Evolutionary conservation across 306 rosid genomes (phyloP).

Genomic region (Psophocarpus tetragonolobus): DNA sequence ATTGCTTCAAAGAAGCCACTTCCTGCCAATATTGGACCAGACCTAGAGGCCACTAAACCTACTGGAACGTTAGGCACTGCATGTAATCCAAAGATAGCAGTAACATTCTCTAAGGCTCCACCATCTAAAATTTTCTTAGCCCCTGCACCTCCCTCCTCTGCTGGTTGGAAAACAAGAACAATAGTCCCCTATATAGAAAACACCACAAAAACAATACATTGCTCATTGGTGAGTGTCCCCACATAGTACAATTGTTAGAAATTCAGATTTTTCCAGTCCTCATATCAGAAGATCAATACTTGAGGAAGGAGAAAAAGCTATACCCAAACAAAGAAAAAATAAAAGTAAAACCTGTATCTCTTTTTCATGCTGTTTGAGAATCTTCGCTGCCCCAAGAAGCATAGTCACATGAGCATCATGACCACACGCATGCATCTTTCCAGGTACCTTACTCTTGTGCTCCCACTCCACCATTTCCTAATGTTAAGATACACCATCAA

Average conservation of each 20-base stretch:
- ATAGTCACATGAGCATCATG: constrained; percentile 78
- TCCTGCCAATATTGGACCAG: constrained; percentile 74
- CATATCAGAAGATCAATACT: no score
- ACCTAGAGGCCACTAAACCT: constrained; percentile 60
- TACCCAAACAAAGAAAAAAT: no score
- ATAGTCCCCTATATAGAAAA: constrained; percentile 72
- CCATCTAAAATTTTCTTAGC: constrained; percentile 58
- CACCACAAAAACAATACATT: no score
- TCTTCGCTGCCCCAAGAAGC: constrained; percentile 81
- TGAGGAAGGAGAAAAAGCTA: background rate
- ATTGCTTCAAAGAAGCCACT: constrained; percentile 78
- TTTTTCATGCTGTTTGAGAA: constrained; percentile 63
- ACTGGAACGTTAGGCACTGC: constrained; percentile 45
- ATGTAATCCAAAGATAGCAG: constrained; percentile 80
- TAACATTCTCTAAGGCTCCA: constrained; percentile 65
- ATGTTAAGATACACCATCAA: background rate
- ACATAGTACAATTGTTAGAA: no score
- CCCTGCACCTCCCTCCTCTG: constrained; percentile 90
- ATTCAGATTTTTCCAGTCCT: no score
- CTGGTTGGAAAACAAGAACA: constrained; percentile 91
- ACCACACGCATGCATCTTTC: constrained; percentile 86
- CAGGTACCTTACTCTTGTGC: constrained; percentile 25
- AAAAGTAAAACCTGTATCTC: constrained; percentile 50
- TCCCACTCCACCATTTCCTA: constrained; percentile 49
- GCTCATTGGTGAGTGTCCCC: no score